These are phyloP conservation scores for Fusarium piperis DNA, from an alignment of 2,329 filamentous ascomycete genomes.

Conservation along the genomic window DNA sequence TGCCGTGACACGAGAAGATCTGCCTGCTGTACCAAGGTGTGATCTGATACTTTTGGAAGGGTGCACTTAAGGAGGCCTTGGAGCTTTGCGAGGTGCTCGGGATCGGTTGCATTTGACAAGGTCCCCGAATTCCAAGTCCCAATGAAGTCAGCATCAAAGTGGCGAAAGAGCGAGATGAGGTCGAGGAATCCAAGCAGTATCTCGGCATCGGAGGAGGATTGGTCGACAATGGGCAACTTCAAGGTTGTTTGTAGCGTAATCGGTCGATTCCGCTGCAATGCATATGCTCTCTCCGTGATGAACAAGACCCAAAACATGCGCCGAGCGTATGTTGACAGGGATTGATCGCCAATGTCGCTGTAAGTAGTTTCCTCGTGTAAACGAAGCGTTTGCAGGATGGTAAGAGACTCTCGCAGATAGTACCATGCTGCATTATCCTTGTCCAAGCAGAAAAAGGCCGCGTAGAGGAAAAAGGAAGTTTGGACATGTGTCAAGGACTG, in stretches of 20 bases:
- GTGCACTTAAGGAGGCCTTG: conserved; percentile 22
- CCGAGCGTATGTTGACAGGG: conserved; percentile 31
- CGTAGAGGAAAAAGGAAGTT: conserved; percentile 48
- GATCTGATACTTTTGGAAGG: conserved; percentile 11
- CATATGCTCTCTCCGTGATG: conserved; percentile 47
- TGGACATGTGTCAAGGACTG: conserved; percentile 43
- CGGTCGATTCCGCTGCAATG: conserved; percentile 44
- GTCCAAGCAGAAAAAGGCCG: conserved; percentile 42
- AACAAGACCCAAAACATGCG: conserved; percentile 46
- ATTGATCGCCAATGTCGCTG: background rate
- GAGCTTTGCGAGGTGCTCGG: conserved; percentile 1
- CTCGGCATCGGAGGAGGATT: conserved; percentile 26
- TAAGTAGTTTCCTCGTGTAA: conserved; percentile 45
- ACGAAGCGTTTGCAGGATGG: conserved; percentile 40
- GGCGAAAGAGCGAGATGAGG: conserved; percentile 40
- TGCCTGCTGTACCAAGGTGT: conserved; percentile 35
- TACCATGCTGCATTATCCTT: conserved; percentile 49
- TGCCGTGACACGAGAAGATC: conserved; percentile 40
- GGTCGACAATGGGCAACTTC: conserved; percentile 32
- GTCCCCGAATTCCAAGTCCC: conserved; percentile 40
- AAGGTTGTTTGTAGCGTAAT: conserved; percentile 40
- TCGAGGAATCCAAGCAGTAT: conserved; percentile 46
- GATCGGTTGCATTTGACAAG: background rate
- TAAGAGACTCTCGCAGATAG: conserved; percentile 45
- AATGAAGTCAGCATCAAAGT: conserved; percentile 43